A percentile compares a stretch with the other conserved stretches of the same genome.
Conservation (phyloP, 73 alveolate species). For the Symbiodinium natans region DNA sequence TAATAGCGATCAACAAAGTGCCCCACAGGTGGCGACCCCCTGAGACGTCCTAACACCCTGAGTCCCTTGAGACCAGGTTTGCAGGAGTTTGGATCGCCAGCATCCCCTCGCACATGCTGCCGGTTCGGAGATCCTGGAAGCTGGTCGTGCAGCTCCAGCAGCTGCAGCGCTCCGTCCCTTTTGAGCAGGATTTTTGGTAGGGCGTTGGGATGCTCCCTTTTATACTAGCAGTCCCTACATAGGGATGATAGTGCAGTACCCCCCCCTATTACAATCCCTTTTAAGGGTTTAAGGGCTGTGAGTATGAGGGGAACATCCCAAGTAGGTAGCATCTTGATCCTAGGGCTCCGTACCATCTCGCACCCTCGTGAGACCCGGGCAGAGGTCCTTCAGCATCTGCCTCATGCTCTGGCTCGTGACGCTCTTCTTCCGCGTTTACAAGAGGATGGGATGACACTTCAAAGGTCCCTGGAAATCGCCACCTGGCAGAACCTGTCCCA, state of each 20-base stretch:
- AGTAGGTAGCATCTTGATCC: no score
- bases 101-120: conserved; percentile 55
- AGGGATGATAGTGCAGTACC: no score
- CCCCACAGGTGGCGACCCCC: neutral
- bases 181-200: no score
- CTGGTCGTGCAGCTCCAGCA: neutral
- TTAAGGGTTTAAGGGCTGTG: no score
- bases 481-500: neutral
- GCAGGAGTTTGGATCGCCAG: conserved; percentile 59
- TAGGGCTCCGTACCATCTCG: no score
- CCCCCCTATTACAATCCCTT: no score
- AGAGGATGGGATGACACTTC: neutral
- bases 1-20: no score
- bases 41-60: neutral
- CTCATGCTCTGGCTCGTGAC: conserved; percentile 48
- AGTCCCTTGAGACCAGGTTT: neutral
- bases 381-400: conserved; percentile 58
- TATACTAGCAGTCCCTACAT: no score
- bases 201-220: no score
- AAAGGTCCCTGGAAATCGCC: neutral
- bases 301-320: no score
- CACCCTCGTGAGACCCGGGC: no score
- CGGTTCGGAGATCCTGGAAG: conserved; percentile 63
- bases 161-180: no score
- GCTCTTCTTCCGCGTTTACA: conserved; percentile 63